Evolutionary conservation across 352 stramenopile genomes (phyloP).

Genomic region (Pythium grandisporangium): DNA sequence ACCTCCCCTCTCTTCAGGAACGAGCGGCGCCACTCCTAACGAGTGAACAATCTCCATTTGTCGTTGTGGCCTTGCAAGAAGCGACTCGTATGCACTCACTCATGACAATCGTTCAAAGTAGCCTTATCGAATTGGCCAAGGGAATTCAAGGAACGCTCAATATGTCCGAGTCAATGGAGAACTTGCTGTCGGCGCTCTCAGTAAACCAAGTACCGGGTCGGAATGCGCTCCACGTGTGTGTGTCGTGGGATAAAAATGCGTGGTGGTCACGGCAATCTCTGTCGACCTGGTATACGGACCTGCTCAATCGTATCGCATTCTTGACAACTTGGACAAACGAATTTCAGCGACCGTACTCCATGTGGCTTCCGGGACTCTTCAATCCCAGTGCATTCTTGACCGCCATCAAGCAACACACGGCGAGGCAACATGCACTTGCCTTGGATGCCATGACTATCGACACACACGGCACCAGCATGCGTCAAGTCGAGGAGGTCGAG

Average conservation of each 20-base stretch:
- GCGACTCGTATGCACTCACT: conserved; percentile 64
- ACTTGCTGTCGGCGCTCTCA: conserved; percentile 54
- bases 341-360: conserved; percentile 64
- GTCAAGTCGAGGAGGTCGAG: conserved; percentile 48
- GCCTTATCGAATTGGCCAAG: conserved; percentile 59
- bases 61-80: conserved; percentile 79
- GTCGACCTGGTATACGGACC: conserved; percentile 66
- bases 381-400: conserved; percentile 81
- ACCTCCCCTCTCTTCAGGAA: conserved; percentile 37
- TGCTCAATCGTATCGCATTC: conserved; percentile 66
- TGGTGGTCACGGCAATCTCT: conserved; percentile 84
- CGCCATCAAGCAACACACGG: conserved; percentile 80
- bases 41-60: conserved; percentile 66
- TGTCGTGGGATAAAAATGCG: conserved; percentile 70
- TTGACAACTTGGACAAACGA: conserved; percentile 57
- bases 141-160: conserved; percentile 80
- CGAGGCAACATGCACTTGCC: conserved; percentile 74
- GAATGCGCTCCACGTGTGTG: conserved; percentile 60
- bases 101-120: conserved; percentile 48
- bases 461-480: conserved; percentile 88
- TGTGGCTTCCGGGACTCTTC: conserved; percentile 79
- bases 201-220: conserved; percentile 72
- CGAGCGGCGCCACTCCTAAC: conserved; percentile 44
- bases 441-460: conserved; percentile 93
- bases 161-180: conserved; percentile 88